Evolutionary conservation across 805 yeast genomes (phyloP).

Genomic region (Saturnispora halmiae): DNA sequence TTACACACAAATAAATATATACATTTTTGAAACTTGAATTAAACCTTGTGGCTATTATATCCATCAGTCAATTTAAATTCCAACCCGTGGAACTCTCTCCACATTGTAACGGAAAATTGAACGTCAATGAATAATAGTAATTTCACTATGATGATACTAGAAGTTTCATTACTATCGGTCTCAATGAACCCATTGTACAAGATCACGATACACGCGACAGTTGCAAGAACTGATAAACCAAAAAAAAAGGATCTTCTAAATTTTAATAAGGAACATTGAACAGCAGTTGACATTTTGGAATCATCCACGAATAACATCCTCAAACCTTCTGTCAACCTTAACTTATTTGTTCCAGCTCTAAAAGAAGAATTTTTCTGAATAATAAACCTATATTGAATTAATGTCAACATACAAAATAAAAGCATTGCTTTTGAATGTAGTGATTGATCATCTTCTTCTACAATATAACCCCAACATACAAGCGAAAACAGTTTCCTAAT

Average conservation of each 20-base stretch:
- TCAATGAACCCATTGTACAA: slow-evolving; percentile 5
- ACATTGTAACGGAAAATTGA: slow-evolving; percentile 7
- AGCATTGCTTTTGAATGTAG: slow-evolving; percentile 23
- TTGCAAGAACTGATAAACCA: neutral
- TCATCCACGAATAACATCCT: slow-evolving; percentile 12
- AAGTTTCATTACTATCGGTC: neutral
- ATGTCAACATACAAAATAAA: slow-evolving; percentile 19
- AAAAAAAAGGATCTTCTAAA: slow-evolving; percentile 5
- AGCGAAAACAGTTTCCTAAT: slow-evolving; percentile 24
- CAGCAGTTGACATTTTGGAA: neutral
- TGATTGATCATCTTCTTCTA: slow-evolving; percentile 23
- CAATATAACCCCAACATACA: slow-evolving; percentile 23
- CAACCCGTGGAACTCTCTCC: slow-evolving; percentile 10
- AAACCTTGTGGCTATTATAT: neutral
- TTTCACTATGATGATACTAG: slow-evolving; percentile 1
- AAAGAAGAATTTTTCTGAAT: slow-evolving; percentile 13
- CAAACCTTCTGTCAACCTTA: slow-evolving; percentile 17
- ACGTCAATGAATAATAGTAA: slow-evolving; percentile 9
- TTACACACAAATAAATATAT: too few species aligned
- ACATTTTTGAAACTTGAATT: neutral
- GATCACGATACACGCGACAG: neutral
- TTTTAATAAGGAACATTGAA: slow-evolving; percentile 1
- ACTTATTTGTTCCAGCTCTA: neutral
- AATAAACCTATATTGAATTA: slow-evolving; percentile 24
- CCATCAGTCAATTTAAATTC: slow-evolving; percentile 3